A percentile compares a stretch with the other conserved stretches of the same genome.
Conservation (phyloP, 2,329 filamentous ascomycete genomes). For the Juglanconis juglandina region DNA sequence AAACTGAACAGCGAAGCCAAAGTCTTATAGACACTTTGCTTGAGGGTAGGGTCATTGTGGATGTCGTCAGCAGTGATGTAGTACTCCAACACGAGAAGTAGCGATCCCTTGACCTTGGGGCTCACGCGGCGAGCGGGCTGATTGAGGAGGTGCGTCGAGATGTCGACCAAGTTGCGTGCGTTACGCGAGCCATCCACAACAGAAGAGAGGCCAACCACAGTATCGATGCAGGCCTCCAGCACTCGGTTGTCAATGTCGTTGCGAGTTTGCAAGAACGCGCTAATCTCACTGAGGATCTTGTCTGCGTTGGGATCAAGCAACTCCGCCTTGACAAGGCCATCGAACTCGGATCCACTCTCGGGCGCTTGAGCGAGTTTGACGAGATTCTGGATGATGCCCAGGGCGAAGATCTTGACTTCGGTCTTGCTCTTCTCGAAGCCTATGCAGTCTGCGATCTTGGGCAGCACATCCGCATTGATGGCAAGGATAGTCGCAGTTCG, state of each 20-base stretch:
- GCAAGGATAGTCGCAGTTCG: constrained; percentile 66
- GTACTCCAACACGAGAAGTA: constrained; percentile 76
- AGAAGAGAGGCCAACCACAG: constrained; percentile 71
- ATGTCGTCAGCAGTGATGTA: constrained; percentile 68
- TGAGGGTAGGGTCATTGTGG: constrained; percentile 54
- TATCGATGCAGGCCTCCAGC: constrained; percentile 73
- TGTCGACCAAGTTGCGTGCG: constrained; percentile 72
- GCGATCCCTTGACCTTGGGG: constrained; percentile 75
- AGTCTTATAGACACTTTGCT: constrained; percentile 66
- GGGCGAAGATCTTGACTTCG: constrained; percentile 77
- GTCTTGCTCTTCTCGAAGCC: constrained; percentile 61
- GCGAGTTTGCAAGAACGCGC: constrained; percentile 58
- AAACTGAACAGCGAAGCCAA: constrained; percentile 83
- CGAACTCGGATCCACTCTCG: constrained; percentile 53
- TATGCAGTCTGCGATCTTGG: constrained; percentile 69
- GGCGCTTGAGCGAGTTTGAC: constrained; percentile 58
- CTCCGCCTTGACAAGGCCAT: constrained; percentile 52
- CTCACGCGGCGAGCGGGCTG: constrained; percentile 82
- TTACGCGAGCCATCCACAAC: constrained; percentile 66
- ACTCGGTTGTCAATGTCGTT: constrained; percentile 65
- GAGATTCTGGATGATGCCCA: constrained; percentile 71
- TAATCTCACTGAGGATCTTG: constrained; percentile 64
- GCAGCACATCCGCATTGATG: constrained; percentile 61
- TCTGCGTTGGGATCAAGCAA: constrained; percentile 57
- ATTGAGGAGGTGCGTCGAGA: constrained; percentile 75